These are phyloP conservation scores for Gymnopus androsaceus DNA, from an alignment of 1,284 basidiomycete genomes.

Conservation along the genomic window DNA sequence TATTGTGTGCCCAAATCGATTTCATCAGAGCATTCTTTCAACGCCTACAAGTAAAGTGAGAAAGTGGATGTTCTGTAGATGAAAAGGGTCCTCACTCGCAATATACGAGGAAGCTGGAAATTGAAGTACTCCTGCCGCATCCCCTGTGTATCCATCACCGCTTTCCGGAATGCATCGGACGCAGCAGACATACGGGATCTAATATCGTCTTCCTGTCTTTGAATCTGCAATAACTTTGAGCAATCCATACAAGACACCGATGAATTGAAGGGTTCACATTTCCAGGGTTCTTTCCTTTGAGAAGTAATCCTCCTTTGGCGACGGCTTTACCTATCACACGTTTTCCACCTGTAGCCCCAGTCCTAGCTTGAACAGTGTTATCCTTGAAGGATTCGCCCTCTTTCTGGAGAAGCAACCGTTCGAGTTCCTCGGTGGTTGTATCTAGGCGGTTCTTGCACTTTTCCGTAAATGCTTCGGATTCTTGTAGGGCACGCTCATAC, in stretches of 20 bases:
- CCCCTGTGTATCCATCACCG: conserved; percentile 87
- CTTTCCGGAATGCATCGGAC: conserved; percentile 89
- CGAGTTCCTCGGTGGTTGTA: conserved; percentile 90
- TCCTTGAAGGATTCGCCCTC: conserved; percentile 91
- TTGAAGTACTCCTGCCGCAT: conserved; percentile 97
- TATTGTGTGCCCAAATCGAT: conserved; percentile 97
- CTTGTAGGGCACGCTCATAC: conserved; percentile 86
- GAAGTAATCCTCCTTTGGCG: conserved; percentile 84
- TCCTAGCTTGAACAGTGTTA: conserved; percentile 64
- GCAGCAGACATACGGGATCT: conserved; percentile 81
- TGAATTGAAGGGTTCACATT: conserved; percentile 55
- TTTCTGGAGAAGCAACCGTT: conserved; percentile 91
- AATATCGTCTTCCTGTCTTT: conserved; percentile 94
- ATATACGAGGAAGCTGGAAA: conserved; percentile 90
- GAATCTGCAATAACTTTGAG: conserved; percentile 56
- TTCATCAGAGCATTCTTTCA: conserved; percentile 96
- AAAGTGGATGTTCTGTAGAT: conserved; percentile 8
- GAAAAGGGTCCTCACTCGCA: conserved; percentile 78
- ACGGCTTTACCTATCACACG: conserved; percentile 85
- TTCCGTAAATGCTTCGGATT: conserved; percentile 87
- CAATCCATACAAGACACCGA: conserved; percentile 14
- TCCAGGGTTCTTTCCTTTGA: conserved; percentile 93
- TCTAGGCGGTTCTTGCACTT: conserved; percentile 90
- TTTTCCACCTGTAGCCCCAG: conserved; percentile 65
- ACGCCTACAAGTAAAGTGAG: conserved; percentile 51